phyloP scores from a whole-genome alignment of 2,329 filamentous ascomycete genomes.

The Eutypella sp. region DNA sequence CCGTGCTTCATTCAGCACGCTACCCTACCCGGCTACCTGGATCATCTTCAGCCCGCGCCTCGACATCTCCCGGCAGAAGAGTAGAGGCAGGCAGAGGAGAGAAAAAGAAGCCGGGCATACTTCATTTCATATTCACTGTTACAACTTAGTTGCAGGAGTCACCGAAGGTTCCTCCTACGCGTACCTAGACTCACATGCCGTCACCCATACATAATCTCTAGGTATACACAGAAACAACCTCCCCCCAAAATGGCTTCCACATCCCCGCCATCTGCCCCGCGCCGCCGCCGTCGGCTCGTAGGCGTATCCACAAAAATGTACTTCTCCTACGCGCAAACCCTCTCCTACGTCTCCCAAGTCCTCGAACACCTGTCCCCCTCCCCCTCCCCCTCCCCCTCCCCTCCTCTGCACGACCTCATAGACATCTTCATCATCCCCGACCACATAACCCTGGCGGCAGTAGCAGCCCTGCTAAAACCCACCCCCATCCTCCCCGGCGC shows the following conservation, averaged over 20 bases:
- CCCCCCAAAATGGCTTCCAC: constrained; percentile 22
- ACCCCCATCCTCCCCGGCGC: constrained; percentile 60
- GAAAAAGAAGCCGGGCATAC: too few relatives aligned
- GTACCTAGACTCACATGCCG: too few relatives aligned
- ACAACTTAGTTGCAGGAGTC: background rate
- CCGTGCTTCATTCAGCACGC: too few relatives aligned
- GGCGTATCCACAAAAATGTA: constrained; percentile 78
- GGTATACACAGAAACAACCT: background rate
- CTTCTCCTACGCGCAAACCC: constrained; percentile 63
- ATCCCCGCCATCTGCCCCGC: constrained; percentile 16
- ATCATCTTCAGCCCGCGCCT: too few relatives aligned
- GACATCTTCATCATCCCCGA: constrained; percentile 71
- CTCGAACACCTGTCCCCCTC: constrained; percentile 40
- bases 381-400: constrained; percentile 20
- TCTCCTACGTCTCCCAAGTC: constrained; percentile 48
- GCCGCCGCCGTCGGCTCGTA: constrained; percentile 60
- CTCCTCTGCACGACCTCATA: constrained; percentile 15
- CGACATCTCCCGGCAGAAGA: too few relatives aligned
- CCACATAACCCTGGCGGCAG: constrained; percentile 61
- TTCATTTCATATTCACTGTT: too few relatives aligned
- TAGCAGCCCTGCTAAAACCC: constrained; percentile 42
- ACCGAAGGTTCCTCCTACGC: too few relatives aligned
- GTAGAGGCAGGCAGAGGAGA: too few relatives aligned
- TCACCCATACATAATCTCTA: background rate
- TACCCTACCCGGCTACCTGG: too few relatives aligned